These are phyloP conservation scores for Mediolabrus comicus DNA, from an alignment of 108 stramenopile genomes.

Conservation along the genomic window DNA sequence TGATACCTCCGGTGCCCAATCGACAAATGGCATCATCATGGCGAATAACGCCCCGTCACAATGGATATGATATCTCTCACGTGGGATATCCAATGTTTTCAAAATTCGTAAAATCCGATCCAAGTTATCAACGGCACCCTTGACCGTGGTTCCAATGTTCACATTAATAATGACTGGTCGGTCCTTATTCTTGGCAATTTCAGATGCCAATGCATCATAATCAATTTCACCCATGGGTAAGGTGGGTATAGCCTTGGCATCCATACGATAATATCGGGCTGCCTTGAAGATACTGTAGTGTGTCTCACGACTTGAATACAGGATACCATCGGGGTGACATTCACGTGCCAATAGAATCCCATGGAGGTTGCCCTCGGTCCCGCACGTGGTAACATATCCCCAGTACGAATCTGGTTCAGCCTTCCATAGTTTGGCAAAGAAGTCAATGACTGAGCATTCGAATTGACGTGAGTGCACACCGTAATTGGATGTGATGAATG, in stretches of 20 bases:
- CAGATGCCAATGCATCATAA: conserved; percentile 66
- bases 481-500: conserved; percentile 84
- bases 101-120: conserved; percentile 83
- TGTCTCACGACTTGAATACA: conserved; percentile 76
- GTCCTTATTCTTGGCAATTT: conserved; percentile 72
- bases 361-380: conserved; percentile 88
- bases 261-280: conserved; percentile 87
- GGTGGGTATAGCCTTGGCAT: conserved; percentile 79
- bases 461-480: conserved; percentile 86
- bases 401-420: conserved; percentile 68
- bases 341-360: conserved; percentile 84
- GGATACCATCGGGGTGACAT: conserved; percentile 84
- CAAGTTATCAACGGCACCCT: conserved; percentile 89
- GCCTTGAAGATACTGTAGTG: conserved; percentile 90
- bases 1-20: conserved; percentile 73
- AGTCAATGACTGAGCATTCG: conserved; percentile 87
- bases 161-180: conserved; percentile 85
- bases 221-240: conserved; percentile 90
- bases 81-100: conserved; percentile 65
- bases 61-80: conserved; percentile 85
- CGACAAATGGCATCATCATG: conserved; percentile 90
- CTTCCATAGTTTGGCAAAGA: conserved; percentile 86
- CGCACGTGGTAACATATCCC: conserved; percentile 91
- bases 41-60: conserved; percentile 89
- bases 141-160: conserved; percentile 90